A percentile compares a stretch with the other conserved stretches of the same genome.
Evolutionary conservation across 352 stramenopile genomes (phyloP).

Genomic region (Globisporangium acanthophoron): DNA sequence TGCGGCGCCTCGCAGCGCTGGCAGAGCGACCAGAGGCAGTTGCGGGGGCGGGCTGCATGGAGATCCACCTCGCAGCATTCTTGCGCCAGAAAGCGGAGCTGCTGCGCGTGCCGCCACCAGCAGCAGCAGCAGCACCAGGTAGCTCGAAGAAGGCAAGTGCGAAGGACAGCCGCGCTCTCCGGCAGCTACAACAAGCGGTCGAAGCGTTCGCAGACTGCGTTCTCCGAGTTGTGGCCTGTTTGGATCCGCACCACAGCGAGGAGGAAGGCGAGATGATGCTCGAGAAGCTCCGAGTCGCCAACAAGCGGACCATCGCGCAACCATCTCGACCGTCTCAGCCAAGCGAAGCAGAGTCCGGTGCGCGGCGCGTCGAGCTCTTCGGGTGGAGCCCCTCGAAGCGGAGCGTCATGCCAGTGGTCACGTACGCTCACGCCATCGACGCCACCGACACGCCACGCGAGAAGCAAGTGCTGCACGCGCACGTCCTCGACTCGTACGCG

Average conservation of each 20-base stretch:
- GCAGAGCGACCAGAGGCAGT: constrained; percentile 34
- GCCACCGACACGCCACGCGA: constrained; percentile 7
- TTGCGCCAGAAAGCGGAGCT: constrained; percentile 28
- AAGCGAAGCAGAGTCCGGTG: not conserved
- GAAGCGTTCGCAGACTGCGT: constrained; percentile 22
- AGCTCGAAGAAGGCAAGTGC: not conserved
- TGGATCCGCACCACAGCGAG: constrained; percentile 3
- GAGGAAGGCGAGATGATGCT: constrained; percentile 15
- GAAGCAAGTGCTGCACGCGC: constrained; percentile 22
- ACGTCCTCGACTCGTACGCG: constrained; percentile 35
- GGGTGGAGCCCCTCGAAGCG: constrained; percentile 33
- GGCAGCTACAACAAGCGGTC: constrained; percentile 26
- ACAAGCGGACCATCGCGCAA: constrained; percentile 10
- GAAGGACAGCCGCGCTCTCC: constrained; percentile 14
- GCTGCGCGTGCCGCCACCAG: not conserved
- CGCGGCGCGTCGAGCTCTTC: constrained; percentile 15
- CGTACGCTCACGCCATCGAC: constrained; percentile 8
- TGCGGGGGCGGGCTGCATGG: constrained; percentile 40
- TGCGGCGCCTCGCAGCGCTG: constrained; percentile 32
- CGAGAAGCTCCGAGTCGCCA: constrained; percentile 21
- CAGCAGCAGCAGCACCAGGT: not conserved
- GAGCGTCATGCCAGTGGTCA: constrained; percentile 16
- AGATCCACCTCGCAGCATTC: constrained; percentile 40
- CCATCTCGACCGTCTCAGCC: not conserved
- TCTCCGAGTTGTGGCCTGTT: constrained; percentile 11